Evolutionary conservation across 805 yeast species (phyloP).

Genomic region (Debaryomyces tyrocola): DNA sequence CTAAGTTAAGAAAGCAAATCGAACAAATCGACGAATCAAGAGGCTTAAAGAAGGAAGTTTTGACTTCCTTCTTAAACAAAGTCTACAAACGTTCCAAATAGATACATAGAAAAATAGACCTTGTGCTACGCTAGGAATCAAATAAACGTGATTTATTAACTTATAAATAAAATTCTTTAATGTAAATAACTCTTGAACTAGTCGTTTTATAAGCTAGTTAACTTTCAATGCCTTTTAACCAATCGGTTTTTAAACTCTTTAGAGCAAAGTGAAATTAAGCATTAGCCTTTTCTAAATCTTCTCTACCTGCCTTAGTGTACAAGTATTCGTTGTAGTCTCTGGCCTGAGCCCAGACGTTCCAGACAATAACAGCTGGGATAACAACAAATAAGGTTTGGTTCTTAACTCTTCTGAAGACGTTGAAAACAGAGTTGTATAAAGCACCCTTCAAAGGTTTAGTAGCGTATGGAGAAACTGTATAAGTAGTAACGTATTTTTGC

Average conservation of each 20-base stretch:
- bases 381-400: slow-evolving; percentile 76
- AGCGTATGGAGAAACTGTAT: slow-evolving; percentile 91
- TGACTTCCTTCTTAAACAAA: slow-evolving; percentile 80
- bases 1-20: slow-evolving; percentile 63
- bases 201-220: slow-evolving; percentile 2
- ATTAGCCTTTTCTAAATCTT: slow-evolving; percentile 75
- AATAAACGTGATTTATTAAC: background rate
- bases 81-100: slow-evolving; percentile 93
- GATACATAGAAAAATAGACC: background rate
- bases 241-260: too few species aligned
- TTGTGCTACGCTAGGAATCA: background rate
- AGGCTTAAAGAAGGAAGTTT: slow-evolving; percentile 90
- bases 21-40: slow-evolving; percentile 79
- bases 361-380: slow-evolving; percentile 76
- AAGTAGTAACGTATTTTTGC: slow-evolving; percentile 83
- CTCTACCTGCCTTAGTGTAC: slow-evolving; percentile 97
- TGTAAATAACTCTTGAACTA: background rate
- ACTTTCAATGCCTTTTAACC: background rate
- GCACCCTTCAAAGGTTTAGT: slow-evolving; percentile 90
- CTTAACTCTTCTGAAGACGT: slow-evolving; percentile 91
- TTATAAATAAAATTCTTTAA: background rate
- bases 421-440: slow-evolving; percentile 82
- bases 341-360: slow-evolving; percentile 85
- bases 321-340: slow-evolving; percentile 90
- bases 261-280: slow-evolving; percentile 20